Evolutionary conservation across 2,329 filamentous ascomycete genomes (phyloP).

Genomic region (Paecilomyces formosus): DNA sequence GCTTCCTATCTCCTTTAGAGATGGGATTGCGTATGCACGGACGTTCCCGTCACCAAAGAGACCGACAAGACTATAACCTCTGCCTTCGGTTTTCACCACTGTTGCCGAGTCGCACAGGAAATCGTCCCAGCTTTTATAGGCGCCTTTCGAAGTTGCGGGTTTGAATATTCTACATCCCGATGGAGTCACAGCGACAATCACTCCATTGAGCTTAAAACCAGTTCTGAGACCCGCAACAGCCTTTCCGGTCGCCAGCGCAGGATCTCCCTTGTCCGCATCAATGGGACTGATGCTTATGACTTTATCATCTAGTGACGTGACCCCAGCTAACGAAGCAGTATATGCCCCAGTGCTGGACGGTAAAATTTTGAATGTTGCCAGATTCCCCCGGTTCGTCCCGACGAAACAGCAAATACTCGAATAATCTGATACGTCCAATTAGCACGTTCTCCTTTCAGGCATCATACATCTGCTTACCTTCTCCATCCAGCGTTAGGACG

Average conservation of each 20-base stretch:
- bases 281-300: conserved; percentile 76
- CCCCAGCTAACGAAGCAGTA: conserved; percentile 62
- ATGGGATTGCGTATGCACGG: conserved; percentile 79
- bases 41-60: conserved; percentile 77
- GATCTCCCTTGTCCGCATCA: conserved; percentile 65
- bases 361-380: conserved; percentile 85
- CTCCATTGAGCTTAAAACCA: conserved; percentile 69
- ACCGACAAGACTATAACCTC: conserved; percentile 71
- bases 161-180: conserved; percentile 80
- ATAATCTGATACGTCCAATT: conserved; percentile 51
- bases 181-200: conserved; percentile 67
- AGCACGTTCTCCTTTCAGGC: not conserved
- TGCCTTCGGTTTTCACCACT: conserved; percentile 65
- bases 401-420: conserved; percentile 91
- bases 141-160: conserved; percentile 78
- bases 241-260: conserved; percentile 66
- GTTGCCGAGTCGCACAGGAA: conserved; percentile 72
- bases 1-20: conserved; percentile 72
- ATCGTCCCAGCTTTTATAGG: conserved; percentile 81
- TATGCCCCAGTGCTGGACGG: conserved; percentile 65
- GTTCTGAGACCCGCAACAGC: conserved; percentile 69
- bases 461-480: conserved; percentile 42
- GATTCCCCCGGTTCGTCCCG: conserved; percentile 74
- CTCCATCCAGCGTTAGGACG: conserved; percentile 87
- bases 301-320: conserved; percentile 57